Evolutionary conservation across 2,329 filamentous ascomycete genomes (phyloP).

Genomic region (Curvularia lunata): DNA sequence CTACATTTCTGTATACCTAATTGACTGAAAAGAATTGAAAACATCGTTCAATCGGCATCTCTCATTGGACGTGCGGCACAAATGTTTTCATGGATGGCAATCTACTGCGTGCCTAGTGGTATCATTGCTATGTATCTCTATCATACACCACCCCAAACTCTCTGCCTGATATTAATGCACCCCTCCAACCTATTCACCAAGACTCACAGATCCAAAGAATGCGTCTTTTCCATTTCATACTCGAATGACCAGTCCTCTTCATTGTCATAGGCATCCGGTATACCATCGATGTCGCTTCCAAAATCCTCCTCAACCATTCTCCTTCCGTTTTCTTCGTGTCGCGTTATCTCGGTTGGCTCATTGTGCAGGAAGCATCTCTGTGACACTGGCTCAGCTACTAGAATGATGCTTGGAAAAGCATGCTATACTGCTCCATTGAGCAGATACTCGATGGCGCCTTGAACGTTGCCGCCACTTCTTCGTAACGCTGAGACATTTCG

Average conservation of each 20-base stretch:
- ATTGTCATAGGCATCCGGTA: conserved; percentile 14
- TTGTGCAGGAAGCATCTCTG: background rate
- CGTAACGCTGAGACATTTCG: conserved; percentile 86
- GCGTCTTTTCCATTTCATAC: conserved; percentile 5
- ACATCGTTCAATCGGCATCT: background rate
- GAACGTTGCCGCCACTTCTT: conserved; percentile 89
- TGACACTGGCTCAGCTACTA: conserved; percentile 1
- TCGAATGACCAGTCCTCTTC: conserved; percentile 17
- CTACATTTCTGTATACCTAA: background rate
- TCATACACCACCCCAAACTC: background rate
- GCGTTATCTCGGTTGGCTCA: conserved; percentile 6
- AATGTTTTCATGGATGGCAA: background rate
- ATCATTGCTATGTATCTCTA: conserved; percentile 12
- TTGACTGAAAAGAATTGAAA: background rate
- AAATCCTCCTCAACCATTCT: conserved; percentile 11
- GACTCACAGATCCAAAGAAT: conserved; percentile 3
- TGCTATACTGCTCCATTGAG: conserved; percentile 42
- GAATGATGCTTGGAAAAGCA: conserved; percentile 11
- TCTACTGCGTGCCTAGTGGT: conserved; percentile 13
- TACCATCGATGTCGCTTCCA: conserved; percentile 11
- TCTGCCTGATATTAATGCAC: conserved; percentile 12
- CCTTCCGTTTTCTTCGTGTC: conserved; percentile 5
- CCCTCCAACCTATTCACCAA: background rate
- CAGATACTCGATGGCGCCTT: conserved; percentile 84
- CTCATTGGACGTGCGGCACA: too few relatives aligned